phyloP scores from a whole-genome alignment of 2,329 filamentous ascomycete species.

The Curvularia verruculosa region DNA sequence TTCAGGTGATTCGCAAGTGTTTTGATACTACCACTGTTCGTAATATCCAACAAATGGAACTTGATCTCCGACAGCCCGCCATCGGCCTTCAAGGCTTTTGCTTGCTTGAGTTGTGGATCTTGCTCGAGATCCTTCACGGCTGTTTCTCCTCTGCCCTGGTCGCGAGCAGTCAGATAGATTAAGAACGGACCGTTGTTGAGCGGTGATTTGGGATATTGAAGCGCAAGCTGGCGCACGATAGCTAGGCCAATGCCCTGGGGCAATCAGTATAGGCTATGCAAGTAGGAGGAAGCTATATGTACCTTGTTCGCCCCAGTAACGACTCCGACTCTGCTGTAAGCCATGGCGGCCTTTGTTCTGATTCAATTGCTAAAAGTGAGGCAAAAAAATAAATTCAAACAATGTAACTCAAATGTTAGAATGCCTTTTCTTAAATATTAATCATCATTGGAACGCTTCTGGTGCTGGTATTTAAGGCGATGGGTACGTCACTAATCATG shows the following conservation, averaged over 20 bases:
- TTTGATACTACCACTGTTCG: slow-evolving; percentile 53
- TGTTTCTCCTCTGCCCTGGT: slow-evolving; percentile 54
- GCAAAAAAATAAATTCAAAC: not conserved
- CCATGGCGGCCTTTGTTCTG: slow-evolving; percentile 24
- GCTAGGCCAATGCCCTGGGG: slow-evolving; percentile 54
- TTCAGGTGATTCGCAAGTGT: slow-evolving; percentile 52
- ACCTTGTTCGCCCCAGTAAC: slow-evolving; percentile 63
- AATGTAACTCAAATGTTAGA: not conserved
- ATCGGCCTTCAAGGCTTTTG: slow-evolving; percentile 52
- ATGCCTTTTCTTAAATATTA: not conserved
- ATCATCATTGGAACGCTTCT: slow-evolving; percentile 3
- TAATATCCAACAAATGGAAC: slow-evolving; percentile 58
- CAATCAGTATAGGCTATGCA: slow-evolving; percentile 11
- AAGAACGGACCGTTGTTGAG: slow-evolving; percentile 56
- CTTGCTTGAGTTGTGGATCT: slow-evolving; percentile 54
- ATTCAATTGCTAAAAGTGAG: not conserved
- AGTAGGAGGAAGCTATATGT: slow-evolving; percentile 5
- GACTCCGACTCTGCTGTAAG: slow-evolving; percentile 53
- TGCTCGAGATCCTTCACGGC: slow-evolving; percentile 53
- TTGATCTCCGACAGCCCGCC: slow-evolving; percentile 53
- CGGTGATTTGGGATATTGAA: slow-evolving; percentile 59
- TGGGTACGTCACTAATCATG: slow-evolving; percentile 19
- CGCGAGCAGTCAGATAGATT: slow-evolving; percentile 62
- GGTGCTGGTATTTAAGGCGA: slow-evolving; percentile 10
- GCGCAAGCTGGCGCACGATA: slow-evolving; percentile 60